Percentiles rank a stretch among this genome's conserved stretches.
phyloP scores from a whole-genome alignment of 1,284 basidiomycete genomes.

The Chiua sp. region DNA sequence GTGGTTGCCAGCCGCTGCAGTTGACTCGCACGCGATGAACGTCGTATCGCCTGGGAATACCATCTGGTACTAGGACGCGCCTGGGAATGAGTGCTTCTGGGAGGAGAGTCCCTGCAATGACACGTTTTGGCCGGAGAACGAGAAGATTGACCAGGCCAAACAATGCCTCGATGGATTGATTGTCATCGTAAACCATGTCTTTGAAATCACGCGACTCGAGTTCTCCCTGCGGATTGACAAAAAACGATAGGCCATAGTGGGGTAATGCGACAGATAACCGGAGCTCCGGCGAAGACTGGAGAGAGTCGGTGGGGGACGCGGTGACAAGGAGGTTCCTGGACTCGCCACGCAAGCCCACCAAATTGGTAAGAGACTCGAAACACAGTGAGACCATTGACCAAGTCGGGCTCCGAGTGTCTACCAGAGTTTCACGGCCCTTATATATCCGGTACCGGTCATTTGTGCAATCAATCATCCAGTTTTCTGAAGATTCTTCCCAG shows the following conservation, averaged over 20 bases:
- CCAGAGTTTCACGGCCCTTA: slow-evolving; percentile 17
- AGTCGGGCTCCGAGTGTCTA: slow-evolving; percentile 37
- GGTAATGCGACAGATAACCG: slow-evolving; percentile 42
- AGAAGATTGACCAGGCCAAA: slow-evolving; percentile 41
- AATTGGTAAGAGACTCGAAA: slow-evolving; percentile 32
- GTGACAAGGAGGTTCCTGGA: slow-evolving; percentile 10
- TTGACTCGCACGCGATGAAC: neutral
- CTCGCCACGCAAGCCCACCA: slow-evolving; percentile 13
- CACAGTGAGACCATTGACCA: slow-evolving; percentile 33
- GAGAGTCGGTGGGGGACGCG: neutral
- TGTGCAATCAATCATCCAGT: slow-evolving; percentile 18
- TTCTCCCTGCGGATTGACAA: slow-evolving; percentile 22
- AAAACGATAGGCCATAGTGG: slow-evolving; percentile 36
- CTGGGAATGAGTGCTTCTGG: neutral
- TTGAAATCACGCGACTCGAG: slow-evolving; percentile 12
- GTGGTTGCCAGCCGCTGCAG: too few relatives aligned
- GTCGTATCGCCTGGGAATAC: neutral
- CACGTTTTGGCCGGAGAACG: slow-evolving; percentile 32
- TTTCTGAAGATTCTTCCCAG: slow-evolving; percentile 24
- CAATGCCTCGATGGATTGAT: slow-evolving; percentile 25
- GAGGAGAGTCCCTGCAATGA: neutral
- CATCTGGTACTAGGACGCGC: slow-evolving; percentile 3
- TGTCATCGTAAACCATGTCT: slow-evolving; percentile 22
- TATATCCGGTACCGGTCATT: slow-evolving; percentile 5
- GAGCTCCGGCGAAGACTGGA: too few relatives aligned